A percentile compares a stretch with the other conserved stretches of the same genome.
Evolutionary conservation across 768 basidiomycete genomes (phyloP).

Genomic region (Suillus americanus): DNA sequence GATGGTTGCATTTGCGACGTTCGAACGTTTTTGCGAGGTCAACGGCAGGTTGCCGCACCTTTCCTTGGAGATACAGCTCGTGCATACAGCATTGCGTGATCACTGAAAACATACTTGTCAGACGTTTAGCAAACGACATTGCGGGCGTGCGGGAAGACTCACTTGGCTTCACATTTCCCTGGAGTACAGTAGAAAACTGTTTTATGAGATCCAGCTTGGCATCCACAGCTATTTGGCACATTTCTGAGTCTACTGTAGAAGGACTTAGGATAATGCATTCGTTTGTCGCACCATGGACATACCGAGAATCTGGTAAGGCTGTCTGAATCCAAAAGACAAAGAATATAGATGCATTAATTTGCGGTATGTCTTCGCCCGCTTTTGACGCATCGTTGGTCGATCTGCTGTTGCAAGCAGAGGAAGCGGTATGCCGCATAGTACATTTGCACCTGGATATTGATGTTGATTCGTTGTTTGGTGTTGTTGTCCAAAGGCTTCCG

Average conservation of each 20-base stretch:
- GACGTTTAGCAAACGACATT: slow-evolving; percentile 14
- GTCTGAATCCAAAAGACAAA: slow-evolving; percentile 84
- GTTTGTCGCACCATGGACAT: slow-evolving; percentile 19
- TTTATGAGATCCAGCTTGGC: slow-evolving; percentile 76
- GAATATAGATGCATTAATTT: slow-evolving; percentile 92
- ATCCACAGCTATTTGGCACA: slow-evolving; percentile 67
- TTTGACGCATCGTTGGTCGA: slow-evolving; percentile 73
- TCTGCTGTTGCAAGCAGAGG: background rate
- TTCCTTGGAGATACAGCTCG: slow-evolving; percentile 86
- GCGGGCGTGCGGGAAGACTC: slow-evolving; percentile 32
- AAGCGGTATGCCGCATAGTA: background rate
- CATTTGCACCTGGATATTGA: background rate
- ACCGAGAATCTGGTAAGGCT: slow-evolving; percentile 94
- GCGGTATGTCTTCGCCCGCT: slow-evolving; percentile 90
- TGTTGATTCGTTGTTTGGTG: slow-evolving; percentile 22
- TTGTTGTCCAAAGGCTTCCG: slow-evolving; percentile 18
- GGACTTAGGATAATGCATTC: slow-evolving; percentile 28
- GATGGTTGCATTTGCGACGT: slow-evolving; percentile 92
- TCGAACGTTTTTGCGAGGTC: slow-evolving; percentile 94
- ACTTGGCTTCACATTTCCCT: slow-evolving; percentile 92
- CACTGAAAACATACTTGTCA: slow-evolving; percentile 69
- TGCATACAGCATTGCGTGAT: slow-evolving; percentile 98
- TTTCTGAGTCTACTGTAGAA: slow-evolving; percentile 69
- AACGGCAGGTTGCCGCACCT: slow-evolving; percentile 66
- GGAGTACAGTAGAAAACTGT: slow-evolving; percentile 73